Percentiles rank a stretch among this genome's conserved stretches.
Evolutionary conservation across 2,329 filamentous ascomycete species (phyloP).

Genomic region (Colletotrichum sp.): DNA sequence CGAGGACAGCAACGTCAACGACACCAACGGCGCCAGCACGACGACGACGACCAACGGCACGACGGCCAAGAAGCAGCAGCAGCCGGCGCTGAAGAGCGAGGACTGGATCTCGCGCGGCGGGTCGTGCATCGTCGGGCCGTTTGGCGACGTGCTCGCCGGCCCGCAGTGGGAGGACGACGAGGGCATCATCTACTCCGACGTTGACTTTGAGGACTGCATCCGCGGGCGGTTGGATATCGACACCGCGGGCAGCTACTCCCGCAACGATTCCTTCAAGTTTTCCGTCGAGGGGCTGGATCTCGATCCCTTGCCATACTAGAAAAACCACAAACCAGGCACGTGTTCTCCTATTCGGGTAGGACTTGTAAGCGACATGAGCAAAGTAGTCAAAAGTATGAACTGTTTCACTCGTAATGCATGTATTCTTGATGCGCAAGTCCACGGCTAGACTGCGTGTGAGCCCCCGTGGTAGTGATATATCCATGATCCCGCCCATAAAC

Average conservation of each 20-base stretch:
- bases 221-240: conserved; percentile 83
- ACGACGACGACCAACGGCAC: neutral
- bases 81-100: neutral
- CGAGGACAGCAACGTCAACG: conserved; percentile 3
- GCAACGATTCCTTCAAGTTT: conserved; percentile 67
- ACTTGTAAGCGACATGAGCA: neutral
- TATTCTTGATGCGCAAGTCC: conserved; percentile 1
- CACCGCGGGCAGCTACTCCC: conserved; percentile 83
- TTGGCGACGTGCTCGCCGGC: conserved; percentile 79
- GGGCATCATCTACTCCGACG: conserved; percentile 71
- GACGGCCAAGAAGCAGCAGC: neutral
- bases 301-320: conserved; percentile 58
- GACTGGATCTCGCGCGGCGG: conserved; percentile 75
- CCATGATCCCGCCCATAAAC: neutral
- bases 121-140: conserved; percentile 79
- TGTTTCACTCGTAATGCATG: conserved; percentile 8
- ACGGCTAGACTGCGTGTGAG: neutral
- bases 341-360: neutral
- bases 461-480: neutral
- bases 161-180: conserved; percentile 84
- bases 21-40: conserved; percentile 4
- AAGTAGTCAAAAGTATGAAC: neutral
- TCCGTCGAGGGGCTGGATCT: conserved; percentile 64
- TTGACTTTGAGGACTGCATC: conserved; percentile 88
- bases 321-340: too few relatives aligned